Base-by-base conservation (phyloP, 139 green algal species). In the Haematococcus sp. region DNA sequence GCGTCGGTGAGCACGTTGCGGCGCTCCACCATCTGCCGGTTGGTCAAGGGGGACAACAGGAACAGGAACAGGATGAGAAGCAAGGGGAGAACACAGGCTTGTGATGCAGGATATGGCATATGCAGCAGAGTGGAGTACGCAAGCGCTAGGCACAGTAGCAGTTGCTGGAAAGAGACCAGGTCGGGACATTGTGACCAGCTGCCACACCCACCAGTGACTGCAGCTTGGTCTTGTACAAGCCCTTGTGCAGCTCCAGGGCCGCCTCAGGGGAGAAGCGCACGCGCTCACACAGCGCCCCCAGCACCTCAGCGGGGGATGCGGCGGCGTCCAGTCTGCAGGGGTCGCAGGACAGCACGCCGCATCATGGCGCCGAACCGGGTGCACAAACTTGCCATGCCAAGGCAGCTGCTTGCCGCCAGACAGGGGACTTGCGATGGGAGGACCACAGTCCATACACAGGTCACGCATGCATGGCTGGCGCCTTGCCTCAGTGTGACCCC, bases 261-360 rank as follows among this genome's bases (percentile, higher is more conserved):
- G 89, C 86, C 61, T 97, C 90, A 30, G 89, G 80, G 55, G 85
- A 77, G 75, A 94, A 94, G 27, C 82, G 75, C 43, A 72, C 73
- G 33, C 94, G 82, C 20, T 97, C 85, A 76, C 93, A 95, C 66
- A 98, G 86, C 23, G 86, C 60, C 32, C 90, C 81, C 56, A 98
- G 88, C 68, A 95, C 85, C 72, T 82, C 30, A 25, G 87, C 87
- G 22, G 86, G 86, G 72, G 71, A 85, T 23, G 76, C 70, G 15
- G 86, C 81, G 20, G 59, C 60, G 28, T 92, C 86, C 43, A 92
- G 76, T 11, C 71, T 81, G 63, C 82, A 73, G 30, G n/a, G 15
- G 43, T 22, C 19, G 54, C 22, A 34, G n/a, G 49, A 2, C 0
- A 28, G 44, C n/a, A 43, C 46, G 15, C 17, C 17, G 46, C 17